Evolutionary conservation across 2,329 filamentous ascomycete genomes (phyloP).

Genomic region (Penicillium sp.): DNA sequence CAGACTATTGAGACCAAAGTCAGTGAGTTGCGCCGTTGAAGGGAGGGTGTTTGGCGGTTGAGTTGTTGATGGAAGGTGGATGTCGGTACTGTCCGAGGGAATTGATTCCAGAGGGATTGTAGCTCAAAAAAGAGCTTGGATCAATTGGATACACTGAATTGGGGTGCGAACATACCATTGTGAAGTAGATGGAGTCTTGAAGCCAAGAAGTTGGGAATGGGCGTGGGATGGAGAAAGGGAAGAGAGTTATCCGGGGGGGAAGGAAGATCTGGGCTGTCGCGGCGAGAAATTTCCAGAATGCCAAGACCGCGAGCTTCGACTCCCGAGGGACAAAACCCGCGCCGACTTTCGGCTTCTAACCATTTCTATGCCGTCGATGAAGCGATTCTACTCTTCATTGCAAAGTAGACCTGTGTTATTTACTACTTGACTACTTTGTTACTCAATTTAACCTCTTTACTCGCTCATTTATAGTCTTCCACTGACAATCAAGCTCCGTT

Average conservation of each 20-base stretch:
- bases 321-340: slow-evolving; percentile 40
- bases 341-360: slow-evolving; percentile 16
- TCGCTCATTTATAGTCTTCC: background rate
- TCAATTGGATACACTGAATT: background rate
- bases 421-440: no score
- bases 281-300: slow-evolving; percentile 54
- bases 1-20: slow-evolving; percentile 43
- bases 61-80: slow-evolving; percentile 9
- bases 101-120: background rate
- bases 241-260: slow-evolving; percentile 36
- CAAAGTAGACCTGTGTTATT: background rate
- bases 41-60: slow-evolving; percentile 8
- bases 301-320: slow-evolving; percentile 45
- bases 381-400: background rate
- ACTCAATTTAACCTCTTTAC: background rate
- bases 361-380: slow-evolving; percentile 5
- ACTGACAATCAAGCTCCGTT: background rate
- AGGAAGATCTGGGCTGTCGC: slow-evolving; percentile 42
- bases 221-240: slow-evolving; percentile 41
- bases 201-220: slow-evolving; percentile 32
- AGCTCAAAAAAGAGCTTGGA: slow-evolving; percentile 11
- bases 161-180: slow-evolving; percentile 33
- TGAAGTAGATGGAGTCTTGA: slow-evolving; percentile 26
- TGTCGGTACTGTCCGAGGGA: background rate
- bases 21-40: slow-evolving; percentile 11